Evolutionary conservation across 2,329 filamentous ascomycete species (phyloP).

Genomic region (Diplocarpon mali): DNA sequence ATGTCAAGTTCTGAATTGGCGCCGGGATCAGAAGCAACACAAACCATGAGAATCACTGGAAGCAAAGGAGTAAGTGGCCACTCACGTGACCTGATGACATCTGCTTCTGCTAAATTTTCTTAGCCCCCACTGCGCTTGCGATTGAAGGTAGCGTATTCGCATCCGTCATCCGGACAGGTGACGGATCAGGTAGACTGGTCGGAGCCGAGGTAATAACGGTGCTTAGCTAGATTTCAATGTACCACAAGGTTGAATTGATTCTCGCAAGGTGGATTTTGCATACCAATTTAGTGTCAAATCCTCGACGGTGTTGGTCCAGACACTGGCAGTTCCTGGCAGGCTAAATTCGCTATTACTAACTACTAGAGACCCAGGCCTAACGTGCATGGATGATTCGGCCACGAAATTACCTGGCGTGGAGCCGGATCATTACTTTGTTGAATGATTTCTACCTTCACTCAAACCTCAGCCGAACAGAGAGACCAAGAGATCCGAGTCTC

Average conservation of each 20-base stretch:
- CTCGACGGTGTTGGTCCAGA: neutral
- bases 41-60: slow-evolving; percentile 78
- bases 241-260: neutral
- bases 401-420: no score
- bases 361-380: no score
- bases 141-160: slow-evolving; percentile 71
- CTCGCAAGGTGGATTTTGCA: neutral
- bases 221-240: slow-evolving; percentile 1
- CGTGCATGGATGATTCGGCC: no score
- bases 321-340: no score
- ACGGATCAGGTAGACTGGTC: slow-evolving; percentile 96
- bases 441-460: no score
- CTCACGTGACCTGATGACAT: neutral
- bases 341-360: no score
- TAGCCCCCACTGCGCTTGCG: slow-evolving; percentile 73
- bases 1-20: slow-evolving; percentile 73
- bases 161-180: slow-evolving; percentile 57
- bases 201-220: slow-evolving; percentile 43
- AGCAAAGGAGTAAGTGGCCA: slow-evolving; percentile 71
- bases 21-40: slow-evolving; percentile 72
- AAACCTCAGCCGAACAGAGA: no score
- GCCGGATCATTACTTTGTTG: no score
- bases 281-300: neutral
- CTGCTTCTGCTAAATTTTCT: slow-evolving; percentile 12
- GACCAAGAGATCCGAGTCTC: no score